Evolutionary conservation across 2,329 filamentous ascomycete genomes (phyloP).

Genomic region (Verticillium klebahnii): DNA sequence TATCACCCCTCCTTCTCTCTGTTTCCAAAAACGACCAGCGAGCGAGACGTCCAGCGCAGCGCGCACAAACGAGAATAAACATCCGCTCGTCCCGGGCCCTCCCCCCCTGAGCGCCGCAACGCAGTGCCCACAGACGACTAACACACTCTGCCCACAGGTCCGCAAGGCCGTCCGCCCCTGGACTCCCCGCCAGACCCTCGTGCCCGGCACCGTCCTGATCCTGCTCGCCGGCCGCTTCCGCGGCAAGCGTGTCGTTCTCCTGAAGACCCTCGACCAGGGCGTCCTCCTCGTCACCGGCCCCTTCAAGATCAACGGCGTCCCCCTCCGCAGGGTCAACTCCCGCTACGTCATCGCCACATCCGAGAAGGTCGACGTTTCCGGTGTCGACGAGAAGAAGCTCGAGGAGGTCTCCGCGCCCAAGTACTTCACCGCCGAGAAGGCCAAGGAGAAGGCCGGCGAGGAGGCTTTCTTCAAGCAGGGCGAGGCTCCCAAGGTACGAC

Average conservation of each 20-base stretch:
- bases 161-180: conserved; percentile 91
- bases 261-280: conserved; percentile 96
- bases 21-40: not conserved
- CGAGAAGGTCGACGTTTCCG: conserved; percentile 76
- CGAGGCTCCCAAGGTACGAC: conserved; percentile 90
- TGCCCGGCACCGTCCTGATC: conserved; percentile 95
- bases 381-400: conserved; percentile 88
- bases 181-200: conserved; percentile 81
- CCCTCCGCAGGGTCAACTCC: conserved; percentile 89
- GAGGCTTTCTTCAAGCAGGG: conserved; percentile 99
- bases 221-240: conserved; percentile 99
- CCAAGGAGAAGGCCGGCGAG: conserved; percentile 91
- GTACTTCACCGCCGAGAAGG: conserved; percentile 97
- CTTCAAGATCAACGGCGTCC: conserved; percentile 99
- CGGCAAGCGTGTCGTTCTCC: conserved; percentile 98
- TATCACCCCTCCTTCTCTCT: not conserved
- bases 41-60: not conserved
- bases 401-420: conserved; percentile 68
- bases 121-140: not conserved
- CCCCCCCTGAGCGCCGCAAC: not conserved
- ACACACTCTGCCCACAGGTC: conserved; percentile 51
- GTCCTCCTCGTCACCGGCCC: conserved; percentile 98
- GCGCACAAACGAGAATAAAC: not conserved
- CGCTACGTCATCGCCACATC: conserved; percentile 92
- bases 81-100: not conserved